Conservation (phyloP, 2,329 filamentous ascomycete genomes). For the Talaromyces sp. region DNA sequence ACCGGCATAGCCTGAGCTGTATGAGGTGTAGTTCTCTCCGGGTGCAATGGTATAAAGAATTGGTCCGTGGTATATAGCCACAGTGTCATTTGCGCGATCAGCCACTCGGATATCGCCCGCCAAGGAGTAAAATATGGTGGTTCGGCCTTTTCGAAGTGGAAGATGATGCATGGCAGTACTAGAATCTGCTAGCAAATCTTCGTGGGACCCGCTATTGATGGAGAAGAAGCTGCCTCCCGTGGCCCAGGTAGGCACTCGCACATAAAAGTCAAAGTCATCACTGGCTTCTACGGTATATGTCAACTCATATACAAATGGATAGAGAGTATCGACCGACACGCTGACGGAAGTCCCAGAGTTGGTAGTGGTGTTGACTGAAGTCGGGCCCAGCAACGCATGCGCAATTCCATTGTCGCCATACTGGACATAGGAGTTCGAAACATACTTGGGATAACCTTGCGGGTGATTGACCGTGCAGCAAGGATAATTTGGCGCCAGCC, state of each 20-base stretch:
- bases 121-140: constrained; percentile 35
- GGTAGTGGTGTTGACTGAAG: constrained; percentile 40
- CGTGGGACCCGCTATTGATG: constrained; percentile 22
- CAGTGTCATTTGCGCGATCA: constrained; percentile 42
- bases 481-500: constrained; percentile 51
- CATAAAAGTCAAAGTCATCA: constrained; percentile 41
- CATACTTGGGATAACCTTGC: constrained; percentile 56
- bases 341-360: constrained; percentile 36
- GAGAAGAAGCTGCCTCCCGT: constrained; percentile 24
- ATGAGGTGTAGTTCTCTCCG: constrained; percentile 26
- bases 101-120: constrained; percentile 31
- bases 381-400: constrained; percentile 52
- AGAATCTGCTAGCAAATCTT: constrained; percentile 29
- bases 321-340: constrained; percentile 49
- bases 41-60: constrained; percentile 46
- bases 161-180: constrained; percentile 40
- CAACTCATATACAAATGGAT: constrained; percentile 46
- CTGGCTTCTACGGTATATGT: constrained; percentile 40
- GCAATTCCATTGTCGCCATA: constrained; percentile 46
- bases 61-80: constrained; percentile 45
- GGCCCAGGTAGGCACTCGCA: constrained; percentile 49
- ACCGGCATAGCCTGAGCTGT: constrained; percentile 28
- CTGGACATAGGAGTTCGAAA: constrained; percentile 48
- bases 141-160: constrained; percentile 32
- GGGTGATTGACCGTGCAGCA: constrained; percentile 60